Evolutionary conservation across 2,329 filamentous ascomycete species (phyloP), one percentile per base, ranked within the genome.

Genomic region (Dactylellina parvicollis): DNA sequence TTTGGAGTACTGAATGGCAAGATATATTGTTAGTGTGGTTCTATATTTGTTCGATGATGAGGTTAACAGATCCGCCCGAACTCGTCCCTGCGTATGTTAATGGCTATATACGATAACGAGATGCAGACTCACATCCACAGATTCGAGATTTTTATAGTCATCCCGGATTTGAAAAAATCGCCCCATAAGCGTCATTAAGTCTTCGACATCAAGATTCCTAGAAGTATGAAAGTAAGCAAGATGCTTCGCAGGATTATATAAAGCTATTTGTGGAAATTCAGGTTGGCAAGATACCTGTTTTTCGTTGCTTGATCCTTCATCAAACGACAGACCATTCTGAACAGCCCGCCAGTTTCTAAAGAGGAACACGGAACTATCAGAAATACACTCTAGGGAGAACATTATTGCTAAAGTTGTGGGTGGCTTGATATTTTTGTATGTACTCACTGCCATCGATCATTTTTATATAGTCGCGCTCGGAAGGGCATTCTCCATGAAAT

Each of bases 381-480:
- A 34, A 34, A 7, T 7, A 34, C 30, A 34, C 7, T 14, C 30
- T 14, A 36, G 59, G 34, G 34, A 30, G 10, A n/a, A n/a, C n/a
- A n/a, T n/a, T n/a, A n/a, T n/a, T n/a, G n/a, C n/a, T n/a, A n/a
- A n/a, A n/a, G n/a, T n/a, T n/a, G n/a, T n/a, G n/a, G n/a, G n/a
- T n/a, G n/a, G n/a, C n/a, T n/a, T n/a, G n/a, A n/a, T n/a, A n/a
- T n/a, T n/a, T 22, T 26, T 16, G 12, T 36, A 24, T 14, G 14
- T 7, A 34, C 30, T 7, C 56, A 56, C 60, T 65, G 1, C 60
- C 60, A 56, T 65, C 60, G 10, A 65, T 36, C 60, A 65, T 65
- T 26, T 47, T 24, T 9, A 65, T 56, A 34, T 65, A 65, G 18
- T 65, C 60, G n/a, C 8, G 12, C 40, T 65, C 49, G 5, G 47